Evolutionary conservation across 495 filamentous ascomycete genomes (phyloP).

Genomic region (Baudoinia panamericana): DNA sequence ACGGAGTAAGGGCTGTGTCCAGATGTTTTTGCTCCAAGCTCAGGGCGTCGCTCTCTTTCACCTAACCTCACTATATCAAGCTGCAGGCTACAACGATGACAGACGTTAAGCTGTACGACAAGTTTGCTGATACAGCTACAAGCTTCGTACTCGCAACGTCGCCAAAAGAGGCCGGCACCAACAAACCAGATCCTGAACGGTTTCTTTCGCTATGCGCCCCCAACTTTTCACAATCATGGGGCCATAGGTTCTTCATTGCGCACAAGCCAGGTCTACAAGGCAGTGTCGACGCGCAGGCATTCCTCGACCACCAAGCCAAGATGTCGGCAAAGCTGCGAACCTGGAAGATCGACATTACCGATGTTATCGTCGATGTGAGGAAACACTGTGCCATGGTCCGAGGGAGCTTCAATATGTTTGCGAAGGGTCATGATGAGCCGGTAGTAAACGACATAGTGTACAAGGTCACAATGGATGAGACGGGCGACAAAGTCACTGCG

Average conservation of each 20-base stretch:
- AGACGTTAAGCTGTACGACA: conserved; percentile 3
- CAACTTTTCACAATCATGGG: conserved; percentile 10
- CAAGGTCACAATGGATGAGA: conserved; percentile 22
- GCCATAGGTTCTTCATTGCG: conserved; percentile 19
- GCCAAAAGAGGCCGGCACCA: conserved; percentile 8
- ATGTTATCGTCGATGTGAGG: conserved; percentile 18
- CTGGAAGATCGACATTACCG: conserved; percentile 10
- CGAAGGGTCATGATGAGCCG: conserved; percentile 5
- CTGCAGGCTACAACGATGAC: conserved; percentile 7
- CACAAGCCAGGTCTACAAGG: conserved; percentile 7
- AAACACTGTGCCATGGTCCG: conserved; percentile 11
- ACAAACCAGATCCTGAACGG: conserved; percentile 6
- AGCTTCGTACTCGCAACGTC: conserved; percentile 6
- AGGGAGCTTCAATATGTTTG: conserved; percentile 19
- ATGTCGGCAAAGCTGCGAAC: conserved; percentile 14
- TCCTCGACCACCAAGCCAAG: conserved; percentile 10
- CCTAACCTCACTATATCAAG: no score
- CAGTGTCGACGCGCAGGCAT: conserved; percentile 2
- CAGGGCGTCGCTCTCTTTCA: no score
- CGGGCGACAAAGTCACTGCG: conserved; percentile 24
- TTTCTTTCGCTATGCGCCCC: conserved; percentile 1
- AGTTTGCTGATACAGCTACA: conserved; percentile 9
- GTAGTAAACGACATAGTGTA: conserved; percentile 22
- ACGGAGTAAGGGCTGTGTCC: no score
- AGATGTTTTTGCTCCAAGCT: no score